These are phyloP conservation scores for Phytophthora palmivora DNA, from an alignment of 352 stramenopile genomes.

Conservation along the genomic window DNA sequence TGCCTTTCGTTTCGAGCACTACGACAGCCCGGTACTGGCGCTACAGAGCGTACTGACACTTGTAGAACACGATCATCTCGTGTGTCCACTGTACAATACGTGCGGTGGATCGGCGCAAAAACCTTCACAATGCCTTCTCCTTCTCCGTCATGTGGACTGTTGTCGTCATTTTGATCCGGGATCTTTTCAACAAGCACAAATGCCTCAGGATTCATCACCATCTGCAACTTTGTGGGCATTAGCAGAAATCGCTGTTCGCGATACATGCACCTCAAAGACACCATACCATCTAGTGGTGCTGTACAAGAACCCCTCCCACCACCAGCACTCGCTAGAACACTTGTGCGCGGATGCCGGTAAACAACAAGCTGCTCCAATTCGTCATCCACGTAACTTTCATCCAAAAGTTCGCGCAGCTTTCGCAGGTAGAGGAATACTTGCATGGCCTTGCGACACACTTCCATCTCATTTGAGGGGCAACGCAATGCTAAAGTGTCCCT, in stretches of 20 bases:
- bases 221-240: conserved; percentile 59
- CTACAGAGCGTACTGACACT: conserved; percentile 64
- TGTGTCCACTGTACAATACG: conserved; percentile 69
- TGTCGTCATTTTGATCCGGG: conserved; percentile 35
- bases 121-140: conserved; percentile 59
- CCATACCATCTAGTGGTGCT: conserved; percentile 67
- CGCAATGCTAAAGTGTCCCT: conserved; percentile 54
- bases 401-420: conserved; percentile 60
- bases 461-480: conserved; percentile 70
- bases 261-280: conserved; percentile 73
- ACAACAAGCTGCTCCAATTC: conserved; percentile 58
- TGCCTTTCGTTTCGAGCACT: conserved; percentile 52
- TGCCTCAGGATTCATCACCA: conserved; percentile 83
- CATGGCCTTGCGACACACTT: conserved; percentile 77
- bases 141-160: conserved; percentile 27
- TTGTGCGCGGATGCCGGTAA: conserved; percentile 70
- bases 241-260: conserved; percentile 81
- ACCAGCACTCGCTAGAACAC: conserved; percentile 43
- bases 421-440: conserved; percentile 68
- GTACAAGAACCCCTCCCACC: conserved; percentile 27
- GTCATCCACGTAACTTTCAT: conserved; percentile 53
- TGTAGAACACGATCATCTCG: conserved; percentile 81
- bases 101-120: conserved; percentile 76
- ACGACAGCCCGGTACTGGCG: conserved; percentile 67
- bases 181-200: conserved; percentile 69